Base-by-base conservation (phyloP, 495 filamentous ascomycete species). In the Daldinia concentrica region DNA sequence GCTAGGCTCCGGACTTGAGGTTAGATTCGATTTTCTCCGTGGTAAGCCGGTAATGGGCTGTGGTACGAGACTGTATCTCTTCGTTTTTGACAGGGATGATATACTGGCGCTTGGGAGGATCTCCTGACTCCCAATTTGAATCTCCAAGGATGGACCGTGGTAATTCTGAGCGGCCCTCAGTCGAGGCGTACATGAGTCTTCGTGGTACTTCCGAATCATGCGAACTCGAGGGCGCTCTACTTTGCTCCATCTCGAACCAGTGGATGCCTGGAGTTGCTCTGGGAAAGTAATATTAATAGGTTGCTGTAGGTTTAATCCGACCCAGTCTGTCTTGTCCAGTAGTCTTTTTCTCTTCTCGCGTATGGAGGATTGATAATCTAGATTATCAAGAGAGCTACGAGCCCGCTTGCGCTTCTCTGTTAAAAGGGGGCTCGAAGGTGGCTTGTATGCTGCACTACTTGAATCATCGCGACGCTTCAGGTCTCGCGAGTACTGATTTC, bases 61-160 rank as follows among this genome's bases (percentile, higher is more conserved):
- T 32, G 61, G 29, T 22, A 50, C 54, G 8, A 66, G 24, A 41
- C 54, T 73, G 26, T 66, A 63, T 39, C 66, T 71, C 11, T 60
- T 66, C 30, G 6, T 57, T 39, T 58, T 68, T 41, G 34, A 29
- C n/a, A 69, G 69, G 8, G 71, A 73, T 14, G 51, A 15, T 32
- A 61, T 66, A 15, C 30, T 63, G 29, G 50, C 55, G 34, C 70
- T 76, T 29, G 76, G 67, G 2, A 65, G 66, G 57, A 76, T 79
- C 37, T 79, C 79, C 58, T 79, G 80, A 50, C 76, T 82, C 5
- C 81, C 81, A 50, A 83, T 74, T 36, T 71, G 80, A 17, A 83
- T 77, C 48, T 37, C 77, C 22, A 82, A 36, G 15, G 72, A 51
- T 11, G 29, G 34, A 41, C 52, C 19, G 36, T 36, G 58, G 48